These are phyloP conservation scores for Ceratocystis huliohia DNA, from an alignment of 2,329 filamentous ascomycete genomes.

Conservation along the genomic window DNA sequence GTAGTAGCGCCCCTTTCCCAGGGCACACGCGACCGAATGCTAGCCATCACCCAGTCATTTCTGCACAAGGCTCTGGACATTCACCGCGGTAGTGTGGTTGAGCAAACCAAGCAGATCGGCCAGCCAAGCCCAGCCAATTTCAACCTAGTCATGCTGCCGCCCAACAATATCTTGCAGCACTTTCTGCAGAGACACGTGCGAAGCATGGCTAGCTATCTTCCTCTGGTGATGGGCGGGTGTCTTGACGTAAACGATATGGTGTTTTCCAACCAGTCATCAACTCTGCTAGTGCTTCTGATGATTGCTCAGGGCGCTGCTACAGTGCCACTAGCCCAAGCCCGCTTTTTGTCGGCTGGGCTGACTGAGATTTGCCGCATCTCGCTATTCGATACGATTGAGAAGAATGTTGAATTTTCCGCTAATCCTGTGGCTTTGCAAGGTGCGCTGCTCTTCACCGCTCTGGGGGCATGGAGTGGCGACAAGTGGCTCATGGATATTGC, in stretches of 20 bases:
- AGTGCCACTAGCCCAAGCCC: conserved; percentile 52
- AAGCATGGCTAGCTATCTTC: conserved; percentile 53
- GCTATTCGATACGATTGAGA: conserved; percentile 59
- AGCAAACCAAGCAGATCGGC: conserved; percentile 27
- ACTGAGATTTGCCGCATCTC: conserved; percentile 61
- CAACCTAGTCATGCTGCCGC: conserved; percentile 53
- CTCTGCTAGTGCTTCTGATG: conserved; percentile 56
- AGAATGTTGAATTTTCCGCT: conserved; percentile 54
- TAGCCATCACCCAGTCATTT: conserved; percentile 60
- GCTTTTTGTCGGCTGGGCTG: conserved; percentile 52
- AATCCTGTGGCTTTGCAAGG: conserved; percentile 53
- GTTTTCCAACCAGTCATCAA: conserved; percentile 52
- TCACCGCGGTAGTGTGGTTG: conserved; percentile 36
- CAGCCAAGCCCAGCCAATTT: conserved; percentile 38
- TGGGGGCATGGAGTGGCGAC: conserved; percentile 61
- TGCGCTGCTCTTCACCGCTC: conserved; percentile 53
- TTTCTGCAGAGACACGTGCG: conserved; percentile 55
- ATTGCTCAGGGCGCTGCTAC: conserved; percentile 57
- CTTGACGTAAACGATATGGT: conserved; percentile 57
- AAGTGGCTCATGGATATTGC: conserved; percentile 69
- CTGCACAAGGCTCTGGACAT: conserved; percentile 58
- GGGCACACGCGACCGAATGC: conserved; percentile 51
- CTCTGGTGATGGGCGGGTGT: conserved; percentile 45
- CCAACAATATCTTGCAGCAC: conserved; percentile 52
- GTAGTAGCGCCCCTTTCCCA: conserved; percentile 35